Evolutionary conservation across 345 rosid species (phyloP), one percentile per base, ranked within the genome.

Genomic region (Psidium guajava): DNA sequence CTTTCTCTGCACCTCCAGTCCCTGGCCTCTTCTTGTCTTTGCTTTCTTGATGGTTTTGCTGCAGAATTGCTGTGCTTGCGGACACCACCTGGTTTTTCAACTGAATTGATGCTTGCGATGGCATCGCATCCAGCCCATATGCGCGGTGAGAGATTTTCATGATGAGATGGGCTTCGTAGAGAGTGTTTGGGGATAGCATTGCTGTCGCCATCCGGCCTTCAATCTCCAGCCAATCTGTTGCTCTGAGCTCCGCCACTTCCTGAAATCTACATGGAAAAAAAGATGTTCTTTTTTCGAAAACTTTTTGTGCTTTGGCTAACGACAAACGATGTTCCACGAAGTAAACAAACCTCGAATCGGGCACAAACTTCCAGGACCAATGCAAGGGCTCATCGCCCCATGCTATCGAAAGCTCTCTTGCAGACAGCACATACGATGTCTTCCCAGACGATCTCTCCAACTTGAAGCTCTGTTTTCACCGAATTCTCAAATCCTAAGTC

Each of bases 401-500:
- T 6, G 92, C 86, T 81, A 96, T 95, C 1, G 91, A 86, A 83
- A 95, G 92, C 84, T 92, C 93, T 87, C 94, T 94, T 44, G 99
- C 94, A 8, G 98, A 95, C 57, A 96, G 77, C 44, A 89, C 27
- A 58, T 88, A 94, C 0, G 91, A 91, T 47, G 87, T 89, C 87
- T 82, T 93, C n/a, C 96, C 98, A 6, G 92, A 87, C 27, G 88
- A 88, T 90, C 86, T 93, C 86, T 95, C 94, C 84, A 95, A 40
- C 84, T 87, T 89, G 91, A 93, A 92, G 74, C 91, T 89, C 98
- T 96, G 91, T 61, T 50, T 55, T 18, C 10, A 50, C 52, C 28
- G 25, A 24, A 51, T 57, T 5, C 32, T 24, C 24, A 7, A 9
- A 50, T n/a, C 0, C 51, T 36, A 2, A 24, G 21, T 47, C 59